phyloP scores from a whole-genome alignment of 805 yeast genomes.

The Monosporozyma solicola region DNA sequence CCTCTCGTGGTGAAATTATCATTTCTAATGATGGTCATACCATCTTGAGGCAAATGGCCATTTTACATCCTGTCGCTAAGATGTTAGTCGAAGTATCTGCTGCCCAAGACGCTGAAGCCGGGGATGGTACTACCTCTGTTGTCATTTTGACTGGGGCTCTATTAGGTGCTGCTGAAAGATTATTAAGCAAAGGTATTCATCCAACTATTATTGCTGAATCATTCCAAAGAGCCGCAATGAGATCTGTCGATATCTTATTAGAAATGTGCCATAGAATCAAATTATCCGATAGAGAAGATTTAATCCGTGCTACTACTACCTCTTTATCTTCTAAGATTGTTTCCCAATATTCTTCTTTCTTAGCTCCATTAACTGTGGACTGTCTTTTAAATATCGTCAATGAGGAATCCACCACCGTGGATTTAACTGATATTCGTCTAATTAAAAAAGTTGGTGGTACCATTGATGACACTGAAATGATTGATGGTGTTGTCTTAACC shows the following conservation, averaged over 20 bases:
- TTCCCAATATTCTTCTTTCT: constrained; percentile 74
- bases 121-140: constrained; percentile 98
- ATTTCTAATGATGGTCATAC: constrained; percentile 98
- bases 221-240: constrained; percentile 77
- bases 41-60: constrained; percentile 94
- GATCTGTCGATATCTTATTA: constrained; percentile 71
- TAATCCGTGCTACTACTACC: constrained; percentile 88
- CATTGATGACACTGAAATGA: constrained; percentile 88
- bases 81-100: constrained; percentile 97
- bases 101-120: constrained; percentile 99
- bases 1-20: constrained; percentile 83
- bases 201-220: constrained; percentile 93
- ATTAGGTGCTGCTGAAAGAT: constrained; percentile 88
- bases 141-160: constrained; percentile 93
- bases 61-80: constrained; percentile 95
- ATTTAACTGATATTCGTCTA: constrained; percentile 77
- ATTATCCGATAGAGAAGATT: constrained; percentile 70
- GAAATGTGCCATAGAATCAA: constrained; percentile 80
- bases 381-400: constrained; percentile 74
- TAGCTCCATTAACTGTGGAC: constrained; percentile 92
- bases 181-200: constrained; percentile 84
- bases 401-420: constrained; percentile 57
- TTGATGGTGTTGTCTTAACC: constrained; percentile 88
- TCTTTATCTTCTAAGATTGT: constrained; percentile 93
- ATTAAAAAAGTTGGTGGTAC: constrained; percentile 96